These are phyloP conservation scores for Bothriochloa decipiens DNA, from an alignment of 176 grass and related monocot genomes.

Conservation along the genomic window DNA sequence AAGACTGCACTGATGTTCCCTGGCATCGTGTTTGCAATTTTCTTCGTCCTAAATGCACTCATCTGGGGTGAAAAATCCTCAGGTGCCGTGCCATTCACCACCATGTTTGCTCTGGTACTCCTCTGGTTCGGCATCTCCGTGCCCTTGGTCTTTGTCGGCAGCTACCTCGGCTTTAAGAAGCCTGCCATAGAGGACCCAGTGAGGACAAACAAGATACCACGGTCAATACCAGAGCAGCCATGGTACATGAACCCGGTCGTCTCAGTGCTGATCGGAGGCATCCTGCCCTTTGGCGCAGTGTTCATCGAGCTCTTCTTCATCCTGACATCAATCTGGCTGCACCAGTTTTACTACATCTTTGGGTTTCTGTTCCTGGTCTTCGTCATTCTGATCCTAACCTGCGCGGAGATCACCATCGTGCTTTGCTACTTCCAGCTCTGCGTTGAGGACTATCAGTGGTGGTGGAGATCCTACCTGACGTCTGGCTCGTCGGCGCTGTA, in stretches of 20 bases:
- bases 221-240: conserved; percentile 75
- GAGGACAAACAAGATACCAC: conserved; percentile 87
- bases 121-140: conserved; percentile 93
- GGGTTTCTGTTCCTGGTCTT: conserved; percentile 94
- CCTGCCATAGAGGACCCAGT: conserved; percentile 66
- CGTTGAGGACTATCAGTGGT: conserved; percentile 89
- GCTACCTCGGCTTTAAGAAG: conserved; percentile 86
- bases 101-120: conserved; percentile 87
- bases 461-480: conserved; percentile 92
- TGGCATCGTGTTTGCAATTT: conserved; percentile 60
- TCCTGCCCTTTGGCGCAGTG: conserved; percentile 92
- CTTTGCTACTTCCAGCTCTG: conserved; percentile 98
- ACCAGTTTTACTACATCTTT: conserved; percentile 98
- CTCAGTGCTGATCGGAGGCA: conserved; percentile 80
- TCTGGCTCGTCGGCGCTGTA: conserved; percentile 83
- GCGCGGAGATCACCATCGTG: conserved; percentile 83
- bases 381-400: conserved; percentile 75
- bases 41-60: conserved; percentile 80
- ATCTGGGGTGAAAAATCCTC: conserved; percentile 92
- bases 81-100: conserved; percentile 85
- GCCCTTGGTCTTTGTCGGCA: conserved; percentile 77
- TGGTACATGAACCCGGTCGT: conserved; percentile 91
- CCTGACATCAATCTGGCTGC: conserved; percentile 88
- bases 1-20: conserved; percentile 81
- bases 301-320: conserved; percentile 99